These are phyloP conservation scores for Ceratobasidium sp. DNA, from an alignment of 1,284 basidiomycete species.

Conservation along the genomic window DNA sequence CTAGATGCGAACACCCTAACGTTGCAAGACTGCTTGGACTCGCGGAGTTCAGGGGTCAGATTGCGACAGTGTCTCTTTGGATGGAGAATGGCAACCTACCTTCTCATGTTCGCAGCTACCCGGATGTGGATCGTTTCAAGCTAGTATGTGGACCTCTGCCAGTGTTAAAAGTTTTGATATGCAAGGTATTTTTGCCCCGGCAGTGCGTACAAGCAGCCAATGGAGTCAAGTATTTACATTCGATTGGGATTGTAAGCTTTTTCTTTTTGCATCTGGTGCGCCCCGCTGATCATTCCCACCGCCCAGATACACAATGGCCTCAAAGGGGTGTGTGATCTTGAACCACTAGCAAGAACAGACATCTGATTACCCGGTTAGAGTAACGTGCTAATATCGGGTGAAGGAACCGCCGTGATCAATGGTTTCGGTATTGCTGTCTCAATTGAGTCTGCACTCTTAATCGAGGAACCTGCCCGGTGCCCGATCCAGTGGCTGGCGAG, in stretches of 20 bases:
- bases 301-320: slow-evolving; percentile 7
- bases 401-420: background rate
- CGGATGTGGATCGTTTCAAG: background rate
- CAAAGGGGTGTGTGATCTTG: background rate
- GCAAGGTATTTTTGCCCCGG: background rate
- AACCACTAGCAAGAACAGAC: no score
- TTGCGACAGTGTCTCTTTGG: background rate
- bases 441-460: no score
- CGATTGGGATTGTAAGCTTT: background rate
- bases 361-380: background rate
- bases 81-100: slow-evolving; percentile 17
- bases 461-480: no score
- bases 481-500: background rate
- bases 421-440: slow-evolving; percentile 16
- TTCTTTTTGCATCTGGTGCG: background rate
- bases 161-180: background rate
- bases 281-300: background rate
- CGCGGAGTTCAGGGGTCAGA: background rate
- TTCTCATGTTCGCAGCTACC: background rate
- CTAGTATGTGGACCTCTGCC: background rate
- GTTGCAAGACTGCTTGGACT: background rate
- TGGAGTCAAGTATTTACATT: slow-evolving; percentile 9
- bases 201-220: slow-evolving; percentile 3
- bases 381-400: slow-evolving; percentile 1
- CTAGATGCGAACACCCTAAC: slow-evolving; percentile 4